These are phyloP conservation scores for Exobasidium cylindrosporum DNA, from an alignment of 1,284 basidiomycete genomes.

Conservation along the genomic window DNA sequence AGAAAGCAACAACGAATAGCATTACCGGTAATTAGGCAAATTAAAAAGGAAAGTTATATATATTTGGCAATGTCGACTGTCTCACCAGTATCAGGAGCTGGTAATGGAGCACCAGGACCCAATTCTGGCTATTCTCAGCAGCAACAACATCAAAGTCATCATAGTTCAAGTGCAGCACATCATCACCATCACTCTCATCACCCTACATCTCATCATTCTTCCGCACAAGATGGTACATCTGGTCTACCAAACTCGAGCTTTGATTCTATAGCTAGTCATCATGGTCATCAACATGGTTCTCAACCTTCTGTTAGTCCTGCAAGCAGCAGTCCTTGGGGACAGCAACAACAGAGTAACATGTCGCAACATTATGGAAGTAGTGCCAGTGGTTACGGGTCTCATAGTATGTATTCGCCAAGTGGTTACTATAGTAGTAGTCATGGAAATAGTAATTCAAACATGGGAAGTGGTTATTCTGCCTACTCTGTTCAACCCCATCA, in stretches of 20 bases:
- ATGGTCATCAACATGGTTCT: not conserved
- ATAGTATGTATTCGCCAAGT: slow-evolving; percentile 11
- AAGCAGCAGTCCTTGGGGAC: slow-evolving; percentile 5
- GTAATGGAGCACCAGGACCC: not conserved
- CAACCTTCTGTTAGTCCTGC: not conserved
- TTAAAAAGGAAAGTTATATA: too few species aligned
- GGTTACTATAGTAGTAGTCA: slow-evolving; percentile 11
- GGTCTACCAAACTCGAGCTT: slow-evolving; percentile 5
- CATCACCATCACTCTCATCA: not conserved
- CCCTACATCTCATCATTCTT: not conserved
- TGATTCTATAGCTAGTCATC: not conserved
- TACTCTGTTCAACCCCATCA: slow-evolving; percentile 10
- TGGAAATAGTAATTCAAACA: not conserved
- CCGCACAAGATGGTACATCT: not conserved
- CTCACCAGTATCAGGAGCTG: not conserved
- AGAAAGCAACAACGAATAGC: too few species aligned
- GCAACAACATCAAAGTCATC: not conserved
- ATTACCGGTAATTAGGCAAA: too few species aligned
- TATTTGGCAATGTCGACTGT: not conserved
- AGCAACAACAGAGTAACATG: not conserved
- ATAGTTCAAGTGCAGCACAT: not conserved
- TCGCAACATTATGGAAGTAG: slow-evolving; percentile 4
- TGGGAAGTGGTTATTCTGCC: slow-evolving; percentile 11
- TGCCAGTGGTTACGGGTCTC: not conserved
- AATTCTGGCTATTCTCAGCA: not conserved